Percentiles rank a stretch among this genome's conserved stretches.
These are phyloP conservation scores for Mortierella sp. DNA, from an alignment of 371 early-diverging fungal species.

Conservation along the genomic window DNA sequence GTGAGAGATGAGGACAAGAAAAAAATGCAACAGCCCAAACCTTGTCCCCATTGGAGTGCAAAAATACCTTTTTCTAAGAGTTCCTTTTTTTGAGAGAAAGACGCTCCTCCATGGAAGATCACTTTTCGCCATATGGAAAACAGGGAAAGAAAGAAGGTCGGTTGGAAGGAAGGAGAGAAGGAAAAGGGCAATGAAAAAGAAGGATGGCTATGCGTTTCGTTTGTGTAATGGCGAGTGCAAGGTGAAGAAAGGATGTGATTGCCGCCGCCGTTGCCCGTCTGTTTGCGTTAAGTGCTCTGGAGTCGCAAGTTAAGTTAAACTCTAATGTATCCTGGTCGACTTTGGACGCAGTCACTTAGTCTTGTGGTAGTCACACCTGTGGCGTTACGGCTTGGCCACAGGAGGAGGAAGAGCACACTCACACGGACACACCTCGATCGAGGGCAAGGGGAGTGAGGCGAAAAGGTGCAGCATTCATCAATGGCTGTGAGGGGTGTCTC, in stretches of 20 bases:
- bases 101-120: neutral
- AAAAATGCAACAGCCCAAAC: conserved; percentile 4
- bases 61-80: neutral
- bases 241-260: too few relatives aligned
- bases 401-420: neutral
- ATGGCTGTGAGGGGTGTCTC: neutral
- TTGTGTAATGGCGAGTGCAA: too few relatives aligned
- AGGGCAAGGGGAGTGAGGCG: too few relatives aligned
- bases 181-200: too few relatives aligned
- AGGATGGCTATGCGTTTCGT: too few relatives aligned
- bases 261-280: neutral
- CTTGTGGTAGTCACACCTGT: neutral
- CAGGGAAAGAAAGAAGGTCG: neutral
- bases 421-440: neutral
- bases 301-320: conserved; percentile 13
- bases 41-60: neutral
- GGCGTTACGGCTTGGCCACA: neutral
- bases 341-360: conserved; percentile 24
- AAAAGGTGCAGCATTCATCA: too few relatives aligned
- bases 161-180: neutral
- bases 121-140: neutral
- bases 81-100: neutral
- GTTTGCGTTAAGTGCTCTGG: neutral
- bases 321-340: conserved; percentile 26
- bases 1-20: neutral